Evolutionary conservation across 2,329 filamentous ascomycete genomes (phyloP).

Genomic region (Nannizziopsis barbatae): DNA sequence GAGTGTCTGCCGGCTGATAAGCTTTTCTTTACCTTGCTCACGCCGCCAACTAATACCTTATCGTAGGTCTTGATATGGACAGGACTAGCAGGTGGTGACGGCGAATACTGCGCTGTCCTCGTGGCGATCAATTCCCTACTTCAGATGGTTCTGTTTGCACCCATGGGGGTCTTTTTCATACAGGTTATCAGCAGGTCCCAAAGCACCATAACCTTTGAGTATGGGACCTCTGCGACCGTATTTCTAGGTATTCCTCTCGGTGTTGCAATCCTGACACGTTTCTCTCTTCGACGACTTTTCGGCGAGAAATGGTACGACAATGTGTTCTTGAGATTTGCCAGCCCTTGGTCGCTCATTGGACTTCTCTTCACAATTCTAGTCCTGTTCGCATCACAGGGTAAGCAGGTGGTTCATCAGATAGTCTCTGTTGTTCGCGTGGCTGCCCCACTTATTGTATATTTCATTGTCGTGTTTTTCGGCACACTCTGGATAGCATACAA

Average conservation of each 20-base stretch:
- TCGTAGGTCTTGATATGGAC: constrained; percentile 61
- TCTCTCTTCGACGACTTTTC: constrained; percentile 46
- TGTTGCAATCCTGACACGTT: constrained; percentile 65
- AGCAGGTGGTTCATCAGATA: constrained; percentile 67
- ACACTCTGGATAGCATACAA: constrained; percentile 53
- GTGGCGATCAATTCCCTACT: constrained; percentile 65
- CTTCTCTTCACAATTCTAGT: constrained; percentile 79
- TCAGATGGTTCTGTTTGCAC: constrained; percentile 63
- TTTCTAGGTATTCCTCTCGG: constrained; percentile 77
- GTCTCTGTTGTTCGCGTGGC: constrained; percentile 71
- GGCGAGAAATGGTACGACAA: constrained; percentile 54
- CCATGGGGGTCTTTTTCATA: constrained; percentile 58
- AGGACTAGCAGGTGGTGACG: constrained; percentile 61
- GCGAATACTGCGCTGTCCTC: constrained; percentile 71
- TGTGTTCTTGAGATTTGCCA: constrained; percentile 57
- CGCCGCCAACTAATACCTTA: constrained; percentile 16
- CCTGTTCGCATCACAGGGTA: constrained; percentile 71
- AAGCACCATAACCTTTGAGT: constrained; percentile 41
- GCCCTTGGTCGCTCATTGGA: constrained; percentile 68
- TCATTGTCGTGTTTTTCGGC: constrained; percentile 58
- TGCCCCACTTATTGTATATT: constrained; percentile 73
- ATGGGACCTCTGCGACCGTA: constrained; percentile 60
- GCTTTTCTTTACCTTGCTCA: neutral
- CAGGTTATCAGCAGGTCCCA: constrained; percentile 49
- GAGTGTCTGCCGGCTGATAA: constrained; percentile 16